Conservation (phyloP, 495 filamentous ascomycete genomes). For the Tirmania nivea region DNA sequence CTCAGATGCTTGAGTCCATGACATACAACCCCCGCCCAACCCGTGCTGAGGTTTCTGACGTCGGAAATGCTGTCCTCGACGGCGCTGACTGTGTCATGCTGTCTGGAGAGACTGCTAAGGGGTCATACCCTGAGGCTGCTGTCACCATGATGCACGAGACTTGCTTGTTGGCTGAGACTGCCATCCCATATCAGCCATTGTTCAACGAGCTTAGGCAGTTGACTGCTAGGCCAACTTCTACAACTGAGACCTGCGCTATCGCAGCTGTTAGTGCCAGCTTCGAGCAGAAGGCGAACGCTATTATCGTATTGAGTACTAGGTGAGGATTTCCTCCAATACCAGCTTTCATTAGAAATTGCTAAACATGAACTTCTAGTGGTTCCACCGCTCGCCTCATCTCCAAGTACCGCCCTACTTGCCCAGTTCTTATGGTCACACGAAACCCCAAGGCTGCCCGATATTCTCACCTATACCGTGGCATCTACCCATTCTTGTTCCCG, state of each 20-base stretch:
- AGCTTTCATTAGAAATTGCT: background rate
- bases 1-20: conserved; percentile 94
- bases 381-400: conserved; percentile 81
- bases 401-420: conserved; percentile 96
- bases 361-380: conserved; percentile 30
- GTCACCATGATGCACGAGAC: conserved; percentile 96
- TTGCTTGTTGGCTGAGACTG: conserved; percentile 83
- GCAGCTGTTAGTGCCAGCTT: conserved; percentile 82
- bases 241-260: conserved; percentile 85
- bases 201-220: conserved; percentile 85
- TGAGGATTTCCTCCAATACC: conserved; percentile 20
- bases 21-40: conserved; percentile 98
- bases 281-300: conserved; percentile 87
- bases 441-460: conserved; percentile 67
- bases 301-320: conserved; percentile 83
- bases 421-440: conserved; percentile 94
- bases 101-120: conserved; percentile 97
- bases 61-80: conserved; percentile 92
- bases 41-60: conserved; percentile 91
- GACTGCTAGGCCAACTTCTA: conserved; percentile 56
- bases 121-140: conserved; percentile 75
- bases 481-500: conserved; percentile 89
- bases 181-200: conserved; percentile 85
- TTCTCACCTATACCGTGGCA: conserved; percentile 87
- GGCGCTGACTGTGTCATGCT: conserved; percentile 99